Evolutionary conservation across 2,329 filamentous ascomycete genomes (phyloP).

Genomic region (Fusarium anguioides): DNA sequence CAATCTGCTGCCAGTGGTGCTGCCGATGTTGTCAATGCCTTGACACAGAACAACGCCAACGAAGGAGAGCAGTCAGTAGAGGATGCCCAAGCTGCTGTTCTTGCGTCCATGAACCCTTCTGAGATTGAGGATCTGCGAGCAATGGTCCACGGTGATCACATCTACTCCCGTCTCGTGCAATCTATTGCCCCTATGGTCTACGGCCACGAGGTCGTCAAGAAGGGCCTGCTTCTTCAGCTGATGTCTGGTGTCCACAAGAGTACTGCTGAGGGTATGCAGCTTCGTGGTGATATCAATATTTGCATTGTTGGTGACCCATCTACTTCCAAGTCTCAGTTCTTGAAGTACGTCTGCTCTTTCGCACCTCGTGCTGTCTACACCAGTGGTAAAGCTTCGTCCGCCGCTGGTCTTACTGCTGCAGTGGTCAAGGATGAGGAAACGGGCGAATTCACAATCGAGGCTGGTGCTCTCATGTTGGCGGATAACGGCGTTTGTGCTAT

Average conservation of each 20-base stretch:
- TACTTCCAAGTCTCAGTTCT: slow-evolving; percentile 96
- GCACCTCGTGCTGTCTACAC: slow-evolving; percentile 98
- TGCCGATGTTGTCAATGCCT: slow-evolving; percentile 83
- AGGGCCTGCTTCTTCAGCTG: slow-evolving; percentile 91
- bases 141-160: slow-evolving; percentile 96
- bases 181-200: slow-evolving; percentile 98
- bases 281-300: slow-evolving; percentile 98
- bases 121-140: slow-evolving; percentile 92
- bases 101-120: slow-evolving; percentile 83
- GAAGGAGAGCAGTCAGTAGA: slow-evolving; percentile 80
- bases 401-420: slow-evolving; percentile 94
- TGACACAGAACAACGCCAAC: slow-evolving; percentile 71
- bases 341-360: slow-evolving; percentile 98
- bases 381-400: slow-evolving; percentile 96
- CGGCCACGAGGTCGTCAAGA: slow-evolving; percentile 97
- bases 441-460: slow-evolving; percentile 98
- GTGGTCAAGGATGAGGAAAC: slow-evolving; percentile 99
- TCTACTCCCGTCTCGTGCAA: slow-evolving; percentile 91
- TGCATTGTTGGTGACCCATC: slow-evolving; percentile 98
- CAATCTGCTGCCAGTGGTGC: slow-evolving; percentile 72
- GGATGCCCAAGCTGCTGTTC: slow-evolving; percentile 85
- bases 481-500: slow-evolving; percentile 98
- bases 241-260: slow-evolving; percentile 96
- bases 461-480: slow-evolving; percentile 95
- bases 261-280: slow-evolving; percentile 92